A percentile compares a stretch with the other conserved stretches of the same genome.
Evolutionary conservation across 257 asterid species (phyloP).

Genomic region (Cinchona pubescens): DNA sequence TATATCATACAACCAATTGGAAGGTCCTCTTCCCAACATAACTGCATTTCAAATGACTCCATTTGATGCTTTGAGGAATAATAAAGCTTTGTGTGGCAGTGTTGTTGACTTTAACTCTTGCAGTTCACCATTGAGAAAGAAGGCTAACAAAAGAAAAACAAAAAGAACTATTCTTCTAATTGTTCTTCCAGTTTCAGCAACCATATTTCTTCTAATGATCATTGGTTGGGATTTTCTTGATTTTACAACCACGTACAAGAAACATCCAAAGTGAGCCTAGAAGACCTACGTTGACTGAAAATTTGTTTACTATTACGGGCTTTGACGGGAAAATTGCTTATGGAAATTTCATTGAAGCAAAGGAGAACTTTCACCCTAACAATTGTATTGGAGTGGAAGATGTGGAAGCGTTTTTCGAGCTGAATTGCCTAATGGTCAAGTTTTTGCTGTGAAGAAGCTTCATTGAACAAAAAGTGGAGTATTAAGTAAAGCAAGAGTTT

Average conservation of each 20-base stretch:
- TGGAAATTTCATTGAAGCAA: conserved; percentile 18
- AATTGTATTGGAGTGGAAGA: conserved; percentile 32
- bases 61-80: conserved; percentile 24
- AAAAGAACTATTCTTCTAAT: conserved; percentile 3
- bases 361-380: conserved; percentile 23
- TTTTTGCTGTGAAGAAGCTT: conserved; percentile 30
- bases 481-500: conserved; percentile 2
- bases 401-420: conserved; percentile 30
- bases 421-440: conserved; percentile 22
- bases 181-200: conserved; percentile 6
- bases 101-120: conserved; percentile 30
- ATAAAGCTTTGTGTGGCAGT: conserved; percentile 34
- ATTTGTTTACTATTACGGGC: conserved; percentile 15
- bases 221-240: neutral
- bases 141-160: neutral
- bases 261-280: neutral
- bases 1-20: conserved; percentile 38
- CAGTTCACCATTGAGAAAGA: neutral
- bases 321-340: conserved; percentile 29
- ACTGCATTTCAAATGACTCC: conserved; percentile 29
- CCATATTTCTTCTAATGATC: conserved; percentile 16
- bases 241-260: neutral
- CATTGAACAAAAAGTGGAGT: conserved; percentile 16
- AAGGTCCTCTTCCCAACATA: conserved; percentile 35
- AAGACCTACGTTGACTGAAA: neutral